Evolutionary conservation across 2,329 filamentous ascomycete species (phyloP).

Genomic region (Microsporum ferrugineum): DNA sequence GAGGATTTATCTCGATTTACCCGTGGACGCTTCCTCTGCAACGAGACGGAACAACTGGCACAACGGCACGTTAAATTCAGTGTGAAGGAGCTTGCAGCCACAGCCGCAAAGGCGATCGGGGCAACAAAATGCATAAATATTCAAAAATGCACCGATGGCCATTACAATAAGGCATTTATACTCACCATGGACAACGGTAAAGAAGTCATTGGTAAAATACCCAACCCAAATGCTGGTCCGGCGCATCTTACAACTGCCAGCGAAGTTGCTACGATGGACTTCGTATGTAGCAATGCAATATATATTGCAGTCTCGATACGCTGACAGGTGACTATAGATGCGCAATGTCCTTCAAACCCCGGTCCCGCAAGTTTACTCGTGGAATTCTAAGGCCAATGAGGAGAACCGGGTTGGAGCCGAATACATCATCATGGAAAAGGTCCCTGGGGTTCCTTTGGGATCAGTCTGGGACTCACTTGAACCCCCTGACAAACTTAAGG

Average conservation of each 20-base stretch:
- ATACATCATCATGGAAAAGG: constrained; percentile 22
- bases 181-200: constrained; percentile 17
- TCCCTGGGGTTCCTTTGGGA: constrained; percentile 20
- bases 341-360: constrained; percentile 1
- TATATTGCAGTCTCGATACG: no score
- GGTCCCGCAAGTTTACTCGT: constrained; percentile 7
- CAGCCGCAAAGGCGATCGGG: constrained; percentile 22
- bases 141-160: constrained; percentile 20
- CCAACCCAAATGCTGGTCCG: constrained; percentile 14
- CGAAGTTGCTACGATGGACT: constrained; percentile 31
- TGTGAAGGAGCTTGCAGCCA: constrained; percentile 12
- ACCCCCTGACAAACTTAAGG: constrained; percentile 18
- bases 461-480: constrained; percentile 21
- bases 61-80: constrained; percentile 18
- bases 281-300: constrained; percentile 7
- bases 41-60: constrained; percentile 17
- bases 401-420: constrained; percentile 18
- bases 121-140: constrained; percentile 24
- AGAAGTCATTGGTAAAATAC: constrained; percentile 14
- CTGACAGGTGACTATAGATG: background rate
- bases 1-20: constrained; percentile 19
- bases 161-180: constrained; percentile 24
- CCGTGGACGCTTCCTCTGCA: constrained; percentile 20
- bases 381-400: constrained; percentile 6
- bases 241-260: constrained; percentile 21